phyloP scores from a whole-genome alignment of 441 rosid genomes.

The Adansonia grandidieri region DNA sequence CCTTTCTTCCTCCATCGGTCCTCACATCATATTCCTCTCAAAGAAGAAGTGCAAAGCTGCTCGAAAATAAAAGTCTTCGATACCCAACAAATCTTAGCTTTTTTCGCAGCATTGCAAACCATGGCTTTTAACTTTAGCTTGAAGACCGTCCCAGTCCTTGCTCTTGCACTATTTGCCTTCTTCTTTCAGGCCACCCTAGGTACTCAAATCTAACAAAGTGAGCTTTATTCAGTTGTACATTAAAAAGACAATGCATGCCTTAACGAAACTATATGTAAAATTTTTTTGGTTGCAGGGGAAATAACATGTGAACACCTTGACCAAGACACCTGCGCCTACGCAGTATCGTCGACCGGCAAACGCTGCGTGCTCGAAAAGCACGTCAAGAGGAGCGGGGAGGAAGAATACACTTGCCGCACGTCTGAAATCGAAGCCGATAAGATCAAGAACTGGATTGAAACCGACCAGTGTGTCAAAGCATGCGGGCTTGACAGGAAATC shows the following conservation, averaged over 20 bases:
- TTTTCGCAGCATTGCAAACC: background rate
- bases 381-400: conserved; percentile 58
- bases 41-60: conserved; percentile 6
- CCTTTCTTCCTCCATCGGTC: background rate
- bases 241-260: too few relatives aligned
- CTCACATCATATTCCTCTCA: conserved; percentile 23
- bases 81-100: background rate
- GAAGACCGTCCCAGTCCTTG: conserved; percentile 30
- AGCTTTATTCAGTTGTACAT: too few relatives aligned
- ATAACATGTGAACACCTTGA: conserved; percentile 63
- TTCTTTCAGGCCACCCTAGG: conserved; percentile 41
- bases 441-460: conserved; percentile 62
- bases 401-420: conserved; percentile 56
- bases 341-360: conserved; percentile 68
- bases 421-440: conserved; percentile 73
- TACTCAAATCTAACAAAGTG: conserved; percentile 14
- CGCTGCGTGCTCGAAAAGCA: conserved; percentile 75
- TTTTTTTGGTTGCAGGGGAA: conserved; percentile 41
- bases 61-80: background rate
- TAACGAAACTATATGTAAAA: background rate
- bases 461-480: conserved; percentile 60
- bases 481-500: conserved; percentile 78
- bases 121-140: conserved; percentile 46
- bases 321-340: conserved; percentile 65
- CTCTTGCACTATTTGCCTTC: conserved; percentile 41